Conservation (phyloP, 208 protist genomes). For the Crithidia thermophila region DNA sequence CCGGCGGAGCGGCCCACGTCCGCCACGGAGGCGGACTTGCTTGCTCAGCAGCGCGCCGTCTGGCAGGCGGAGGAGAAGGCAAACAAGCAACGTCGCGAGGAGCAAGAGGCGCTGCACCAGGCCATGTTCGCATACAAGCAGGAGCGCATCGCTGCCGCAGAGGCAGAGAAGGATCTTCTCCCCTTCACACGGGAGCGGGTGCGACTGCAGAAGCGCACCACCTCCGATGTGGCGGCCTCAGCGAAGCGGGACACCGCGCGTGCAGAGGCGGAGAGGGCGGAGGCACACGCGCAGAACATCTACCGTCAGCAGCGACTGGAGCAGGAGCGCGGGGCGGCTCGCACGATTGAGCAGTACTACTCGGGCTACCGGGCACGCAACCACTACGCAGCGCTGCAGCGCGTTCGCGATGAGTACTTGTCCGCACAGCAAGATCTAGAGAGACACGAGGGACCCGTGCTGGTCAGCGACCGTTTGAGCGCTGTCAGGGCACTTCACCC, state of each 20-base stretch:
- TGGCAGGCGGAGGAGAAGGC: slow-evolving; percentile 26
- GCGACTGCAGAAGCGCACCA: slow-evolving; percentile 2
- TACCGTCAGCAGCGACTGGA: slow-evolving; percentile 7
- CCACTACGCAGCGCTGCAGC: slow-evolving; percentile 15
- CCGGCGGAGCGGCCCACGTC: background rate
- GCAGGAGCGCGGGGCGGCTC: slow-evolving; percentile 20
- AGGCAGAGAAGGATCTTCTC: slow-evolving; percentile 34
- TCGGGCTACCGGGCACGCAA: slow-evolving; percentile 4
- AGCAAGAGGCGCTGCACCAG: slow-evolving; percentile 29
- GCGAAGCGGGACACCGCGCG: background rate
- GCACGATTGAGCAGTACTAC: slow-evolving; percentile 13
- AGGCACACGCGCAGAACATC: background rate
- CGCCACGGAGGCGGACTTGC: slow-evolving; percentile 5
- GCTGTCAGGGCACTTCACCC: slow-evolving; percentile 14
- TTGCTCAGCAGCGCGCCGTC: slow-evolving; percentile 15
- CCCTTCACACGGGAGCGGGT: slow-evolving; percentile 23
- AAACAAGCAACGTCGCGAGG: slow-evolving; percentile 14
- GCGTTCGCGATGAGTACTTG: slow-evolving; percentile 27
- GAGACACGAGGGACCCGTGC: slow-evolving; percentile 12
- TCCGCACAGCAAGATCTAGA: slow-evolving; percentile 11
- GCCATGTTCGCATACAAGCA: slow-evolving; percentile 51
- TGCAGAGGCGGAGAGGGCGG: background rate
- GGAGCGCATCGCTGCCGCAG: slow-evolving; percentile 46
- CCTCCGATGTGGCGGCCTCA: background rate
- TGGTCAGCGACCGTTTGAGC: slow-evolving; percentile 2